Evolutionary conservation across 441 rosid genomes (phyloP).

Genomic region (Dalechampia spathulata): DNA sequence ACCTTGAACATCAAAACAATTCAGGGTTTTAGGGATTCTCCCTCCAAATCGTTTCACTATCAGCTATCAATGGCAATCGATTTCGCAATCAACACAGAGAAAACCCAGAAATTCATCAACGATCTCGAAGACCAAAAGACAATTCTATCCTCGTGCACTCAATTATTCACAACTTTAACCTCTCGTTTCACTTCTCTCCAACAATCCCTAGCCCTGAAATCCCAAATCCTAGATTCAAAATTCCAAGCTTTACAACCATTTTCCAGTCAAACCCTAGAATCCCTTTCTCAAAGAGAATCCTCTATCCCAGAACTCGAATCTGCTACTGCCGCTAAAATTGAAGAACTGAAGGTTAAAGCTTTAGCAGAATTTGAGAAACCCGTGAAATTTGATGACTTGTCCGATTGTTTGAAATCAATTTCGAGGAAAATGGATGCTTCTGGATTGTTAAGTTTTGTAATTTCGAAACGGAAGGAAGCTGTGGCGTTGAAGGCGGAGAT

Average conservation of each 20-base stretch:
- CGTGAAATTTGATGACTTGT: conserved; percentile 10
- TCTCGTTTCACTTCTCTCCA: conserved; percentile 35
- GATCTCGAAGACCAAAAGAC: conserved; percentile 35
- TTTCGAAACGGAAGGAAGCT: conserved; percentile 47
- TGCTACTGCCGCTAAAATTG: conserved; percentile 22
- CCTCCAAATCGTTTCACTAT: neutral
- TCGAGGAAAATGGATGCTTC: conserved; percentile 40
- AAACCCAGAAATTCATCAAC: conserved; percentile 32
- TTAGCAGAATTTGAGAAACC: conserved; percentile 26
- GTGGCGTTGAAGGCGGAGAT: conserved; percentile 38
- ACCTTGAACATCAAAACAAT: neutral
- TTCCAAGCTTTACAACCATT: conserved; percentile 28
- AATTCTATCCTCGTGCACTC: conserved; percentile 34
- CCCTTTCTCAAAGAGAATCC: conserved; percentile 28
- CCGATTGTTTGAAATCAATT: conserved; percentile 30
- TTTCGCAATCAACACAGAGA: conserved; percentile 21
- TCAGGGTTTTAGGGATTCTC: conserved; percentile 6
- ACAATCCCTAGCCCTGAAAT: conserved; percentile 27
- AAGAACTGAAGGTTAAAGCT: conserved; percentile 26
- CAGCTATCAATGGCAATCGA: conserved; percentile 26
- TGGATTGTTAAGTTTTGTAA: conserved; percentile 28
- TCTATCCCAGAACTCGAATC: conserved; percentile 41
- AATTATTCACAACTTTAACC: conserved; percentile 36
- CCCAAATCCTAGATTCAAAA: conserved; percentile 33
- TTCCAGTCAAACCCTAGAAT: conserved; percentile 23